Evolutionary conservation across 2,329 filamentous ascomycete genomes (phyloP).

Genomic region (Pezicula radicicola): DNA sequence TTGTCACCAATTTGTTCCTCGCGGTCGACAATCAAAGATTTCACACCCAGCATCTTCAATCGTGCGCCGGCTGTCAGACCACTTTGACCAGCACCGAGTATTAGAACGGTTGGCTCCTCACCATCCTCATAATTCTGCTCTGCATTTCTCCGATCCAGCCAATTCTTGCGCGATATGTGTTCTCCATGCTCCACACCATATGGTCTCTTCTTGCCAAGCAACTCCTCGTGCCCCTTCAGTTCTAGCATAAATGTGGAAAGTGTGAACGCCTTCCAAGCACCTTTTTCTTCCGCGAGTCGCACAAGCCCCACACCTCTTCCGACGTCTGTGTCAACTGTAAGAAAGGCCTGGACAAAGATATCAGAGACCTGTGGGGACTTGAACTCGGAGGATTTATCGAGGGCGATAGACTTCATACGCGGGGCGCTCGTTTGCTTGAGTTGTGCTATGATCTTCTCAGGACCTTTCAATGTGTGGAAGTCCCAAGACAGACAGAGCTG

Average conservation of each 20-base stretch:
- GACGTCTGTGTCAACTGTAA: conserved; percentile 48
- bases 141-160: conserved; percentile 49
- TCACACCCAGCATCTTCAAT: conserved; percentile 55
- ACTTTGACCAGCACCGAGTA: conserved; percentile 60
- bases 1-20: conserved; percentile 59
- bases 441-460: conserved; percentile 30
- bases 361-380: conserved; percentile 10
- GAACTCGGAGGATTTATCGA: conserved; percentile 24
- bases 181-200: conserved; percentile 55
- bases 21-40: conserved; percentile 54
- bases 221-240: conserved; percentile 52
- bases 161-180: conserved; percentile 52
- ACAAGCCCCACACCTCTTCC: conserved; percentile 56
- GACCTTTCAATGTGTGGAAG: conserved; percentile 31
- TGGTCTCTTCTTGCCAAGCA: conserved; percentile 41
- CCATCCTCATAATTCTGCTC: conserved; percentile 45
- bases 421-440: conserved; percentile 22
- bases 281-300: conserved; percentile 40
- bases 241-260: conserved; percentile 57
- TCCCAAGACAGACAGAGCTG: conserved; percentile 36
- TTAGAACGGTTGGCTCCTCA: conserved; percentile 53
- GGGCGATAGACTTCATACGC: conserved; percentile 31
- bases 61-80: conserved; percentile 56
- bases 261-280: conserved; percentile 59
- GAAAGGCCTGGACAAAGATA: conserved; percentile 53